Evolutionary conservation across 2,329 filamentous ascomycete genomes (phyloP).

Genomic region (Simplicillium sp.): DNA sequence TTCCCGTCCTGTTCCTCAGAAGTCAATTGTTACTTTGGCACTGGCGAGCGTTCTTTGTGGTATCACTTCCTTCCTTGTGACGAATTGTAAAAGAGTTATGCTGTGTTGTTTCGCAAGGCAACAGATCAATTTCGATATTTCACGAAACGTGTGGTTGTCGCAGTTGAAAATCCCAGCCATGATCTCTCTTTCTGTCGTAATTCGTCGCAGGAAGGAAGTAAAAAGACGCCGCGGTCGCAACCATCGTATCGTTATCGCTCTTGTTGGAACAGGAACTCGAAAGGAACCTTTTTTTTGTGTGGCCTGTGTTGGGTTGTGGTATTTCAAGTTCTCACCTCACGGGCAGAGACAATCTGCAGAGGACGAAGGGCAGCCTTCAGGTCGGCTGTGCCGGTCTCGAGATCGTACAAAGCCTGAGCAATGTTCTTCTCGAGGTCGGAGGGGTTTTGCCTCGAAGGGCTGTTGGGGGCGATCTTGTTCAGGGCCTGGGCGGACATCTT

Average conservation of each 20-base stretch:
- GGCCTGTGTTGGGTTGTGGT: conserved; percentile 11
- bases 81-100: no score
- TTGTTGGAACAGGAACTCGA: conserved; percentile 35
- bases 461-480: conserved; percentile 98
- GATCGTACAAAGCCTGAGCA: conserved; percentile 93
- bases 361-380: conserved; percentile 93
- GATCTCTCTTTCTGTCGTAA: not conserved
- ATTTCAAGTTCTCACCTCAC: conserved; percentile 75
- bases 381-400: conserved; percentile 98
- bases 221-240: conserved; percentile 9
- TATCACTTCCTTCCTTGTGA: no score
- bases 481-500: conserved; percentile 61
- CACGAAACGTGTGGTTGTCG: no score
- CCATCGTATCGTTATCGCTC: conserved; percentile 20
- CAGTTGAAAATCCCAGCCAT: no score
- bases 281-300: conserved; percentile 8
- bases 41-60: no score
- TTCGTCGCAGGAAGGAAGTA: not conserved
- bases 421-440: conserved; percentile 97
- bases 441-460: conserved; percentile 89
- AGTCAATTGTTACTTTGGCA: conserved; percentile 23
- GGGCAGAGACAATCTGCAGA: conserved; percentile 97
- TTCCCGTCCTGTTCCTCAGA: conserved; percentile 62
- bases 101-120: no score
- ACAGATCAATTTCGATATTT: no score